These are phyloP conservation scores for Debaryomyces maramus DNA, from an alignment of 805 yeast species.

Conservation along the genomic window DNA sequence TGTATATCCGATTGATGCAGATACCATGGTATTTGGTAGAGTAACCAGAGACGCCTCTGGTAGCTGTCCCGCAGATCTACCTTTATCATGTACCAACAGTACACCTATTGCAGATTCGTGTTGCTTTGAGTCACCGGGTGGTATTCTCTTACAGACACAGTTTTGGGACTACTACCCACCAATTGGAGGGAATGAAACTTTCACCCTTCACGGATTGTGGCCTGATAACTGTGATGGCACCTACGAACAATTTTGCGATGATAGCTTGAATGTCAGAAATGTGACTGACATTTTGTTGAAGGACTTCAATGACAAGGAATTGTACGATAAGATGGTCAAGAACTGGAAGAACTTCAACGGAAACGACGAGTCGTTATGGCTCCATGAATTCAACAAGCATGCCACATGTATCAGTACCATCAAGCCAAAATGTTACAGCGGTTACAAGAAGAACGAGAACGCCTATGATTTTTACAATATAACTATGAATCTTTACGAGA, in stretches of 20 bases:
- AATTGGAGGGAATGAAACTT: constrained; percentile 33
- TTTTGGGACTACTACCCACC: constrained; percentile 41
- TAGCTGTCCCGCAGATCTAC: constrained; percentile 56
- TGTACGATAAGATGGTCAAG: constrained; percentile 28
- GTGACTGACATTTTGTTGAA: constrained; percentile 26
- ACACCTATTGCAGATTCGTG: constrained; percentile 52
- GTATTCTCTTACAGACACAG: constrained; percentile 42
- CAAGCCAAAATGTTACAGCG: constrained; percentile 35
- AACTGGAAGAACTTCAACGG: constrained; percentile 38
- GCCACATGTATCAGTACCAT: constrained; percentile 44
- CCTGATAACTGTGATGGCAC: constrained; percentile 44
- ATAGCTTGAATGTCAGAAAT: constrained; percentile 27
- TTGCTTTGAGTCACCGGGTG: constrained; percentile 43
- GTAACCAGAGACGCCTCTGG: not conserved
- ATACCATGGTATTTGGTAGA: not conserved
- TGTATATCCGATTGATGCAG: no score
- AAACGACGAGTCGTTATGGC: constrained; percentile 36
- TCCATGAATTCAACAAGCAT: constrained; percentile 45
- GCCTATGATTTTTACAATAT: constrained; percentile 30
- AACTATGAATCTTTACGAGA: constrained; percentile 31
- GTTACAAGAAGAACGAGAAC: constrained; percentile 21
- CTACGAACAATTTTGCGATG: constrained; percentile 38
- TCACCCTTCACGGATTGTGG: constrained; percentile 48
- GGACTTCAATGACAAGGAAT: constrained; percentile 24
- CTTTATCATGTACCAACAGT: constrained; percentile 60